Evolutionary conservation across 139 green algal species (phyloP), one percentile per base, ranked within the genome.

Genomic region (Micractinium sp.): DNA sequence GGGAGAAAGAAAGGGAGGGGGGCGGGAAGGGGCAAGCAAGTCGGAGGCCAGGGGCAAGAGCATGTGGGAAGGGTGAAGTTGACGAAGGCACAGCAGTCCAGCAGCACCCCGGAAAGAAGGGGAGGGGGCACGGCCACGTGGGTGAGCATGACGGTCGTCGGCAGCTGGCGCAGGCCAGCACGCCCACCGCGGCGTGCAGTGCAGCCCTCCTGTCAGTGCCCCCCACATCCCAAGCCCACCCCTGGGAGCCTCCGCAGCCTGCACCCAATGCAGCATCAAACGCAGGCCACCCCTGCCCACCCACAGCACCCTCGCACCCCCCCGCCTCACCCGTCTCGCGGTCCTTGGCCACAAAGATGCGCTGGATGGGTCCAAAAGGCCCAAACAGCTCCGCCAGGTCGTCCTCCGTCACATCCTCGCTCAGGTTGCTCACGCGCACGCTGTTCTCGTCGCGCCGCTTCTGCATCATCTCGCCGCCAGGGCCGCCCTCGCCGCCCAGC

Each of bases 391-490:
- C 97, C 90, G 95, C 92, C 87, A 99, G 92, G 89, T 99, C 98
- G 41, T 94, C 94, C 92, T 99, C 98, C 3, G 94, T 93, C 14
- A 97, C 98, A 69, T 99, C 97, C 89, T 99, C 98, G 29, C 95
- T 98, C 90, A 99, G 91, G 95, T 99, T 99, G 82, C 96, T 99
- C 12, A 99, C 98, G 36, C 98, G 96, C 84, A 99, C 92, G 53
- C 87, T 84, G 78, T 71, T 71, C 63, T 71, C 63, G 22, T 71
- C 63, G 22, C 63, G 63, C 63, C 63, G 63, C 63, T 93, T 92
- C 60, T 92, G 81, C 89, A 93, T 91, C 81, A 79, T 36, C 67
- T 92, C 87, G 35, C 81, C 93, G 35, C 87, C 78, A 15, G 78
- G 89, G 19, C 92, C 90, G 89, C 88, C 90, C 53, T 76, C 87